Evolutionary conservation across 2,329 filamentous ascomycete genomes (phyloP), one percentile per base, ranked within the genome.

Genomic region (Colletotrichum gigasporum): DNA sequence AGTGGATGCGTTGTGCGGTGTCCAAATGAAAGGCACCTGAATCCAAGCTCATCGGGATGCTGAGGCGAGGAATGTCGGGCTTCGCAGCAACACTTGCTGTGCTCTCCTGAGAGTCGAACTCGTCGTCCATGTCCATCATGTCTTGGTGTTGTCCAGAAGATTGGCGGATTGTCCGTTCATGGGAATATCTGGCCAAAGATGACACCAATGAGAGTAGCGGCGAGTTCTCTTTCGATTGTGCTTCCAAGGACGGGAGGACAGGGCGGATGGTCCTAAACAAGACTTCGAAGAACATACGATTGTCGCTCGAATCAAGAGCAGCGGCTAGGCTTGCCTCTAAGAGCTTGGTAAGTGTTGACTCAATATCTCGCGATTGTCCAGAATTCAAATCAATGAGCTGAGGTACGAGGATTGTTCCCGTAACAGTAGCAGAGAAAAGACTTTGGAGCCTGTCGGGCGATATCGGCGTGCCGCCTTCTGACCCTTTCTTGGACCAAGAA

Each of bases 51-150:
- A 86, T 72, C 11, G 80, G 73, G 6, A 76, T 71, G 42, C 81
- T 80, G 18, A 79, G 78, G 16, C 85, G 81, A 41, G 87, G 80
- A 41, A 87, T 72, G 14, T 83, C 72, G 18, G 75, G 62, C 30
- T 76, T 78, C 28, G 79, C 73, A 1, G 72, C 65, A 14, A 75
- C 72, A 50, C 79, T 81, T 24, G 73, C 77, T 22, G 80, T 81
- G 66, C 83, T 88, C 54, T 79, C 79, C 68, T 90, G 87, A 0
- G 87, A 88, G 39, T 87, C 85, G 57, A 90, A 88, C 2, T 86
- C 85, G 11, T 86, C 82, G 69, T 93, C 91, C 5, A 93, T 71
- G 58, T 92, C 89, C 88, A 92, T 90, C 5, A 82, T 72, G 68
- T 90, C 87, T 2, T 78, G 68, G 9, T 81, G 76, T 4, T 80